Percentiles rank a stretch among this genome's conserved stretches.
phyloP scores from a whole-genome alignment of 768 basidiomycete genomes.

The Amanita polypyramis region DNA sequence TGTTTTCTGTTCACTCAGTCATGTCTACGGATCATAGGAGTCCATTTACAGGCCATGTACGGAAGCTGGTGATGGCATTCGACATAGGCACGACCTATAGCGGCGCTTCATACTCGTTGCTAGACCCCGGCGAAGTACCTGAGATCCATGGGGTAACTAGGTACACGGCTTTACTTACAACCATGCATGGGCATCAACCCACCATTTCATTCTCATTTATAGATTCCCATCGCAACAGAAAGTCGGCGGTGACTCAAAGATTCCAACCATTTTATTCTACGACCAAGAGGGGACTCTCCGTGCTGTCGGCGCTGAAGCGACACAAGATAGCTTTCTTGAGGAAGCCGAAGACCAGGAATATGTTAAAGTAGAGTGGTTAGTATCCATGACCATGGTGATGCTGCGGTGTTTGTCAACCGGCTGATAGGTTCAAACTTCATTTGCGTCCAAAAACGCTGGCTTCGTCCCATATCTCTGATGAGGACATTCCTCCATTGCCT shows the following conservation, averaged over 20 bases:
- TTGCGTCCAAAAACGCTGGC: conserved; percentile 18
- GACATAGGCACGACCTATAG: conserved; percentile 6
- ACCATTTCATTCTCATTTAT: background rate
- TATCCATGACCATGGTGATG: no score
- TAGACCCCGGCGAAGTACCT: conserved; percentile 16
- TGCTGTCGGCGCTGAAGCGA: conserved; percentile 36
- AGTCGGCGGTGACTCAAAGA: conserved; percentile 29
- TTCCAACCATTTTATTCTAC: conserved; percentile 40
- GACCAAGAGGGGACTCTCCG: conserved; percentile 26
- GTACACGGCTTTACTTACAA: no score
- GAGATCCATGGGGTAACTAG: conserved; percentile 14
- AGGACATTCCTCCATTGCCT: conserved; percentile 26
- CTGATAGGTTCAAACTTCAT: conserved; percentile 31
- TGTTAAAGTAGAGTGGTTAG: conserved; percentile 31
- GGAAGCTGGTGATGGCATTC: conserved; percentile 5
- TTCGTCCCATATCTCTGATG: conserved; percentile 14
- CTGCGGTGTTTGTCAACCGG: background rate
- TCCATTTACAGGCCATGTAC: background rate
- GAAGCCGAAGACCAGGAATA: conserved; percentile 32
- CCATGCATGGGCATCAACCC: background rate
- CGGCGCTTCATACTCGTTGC: conserved; percentile 7
- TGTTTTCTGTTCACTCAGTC: background rate
- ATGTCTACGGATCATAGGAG: background rate
- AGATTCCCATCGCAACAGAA: conserved; percentile 15
- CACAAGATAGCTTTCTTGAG: conserved; percentile 26